A percentile compares a stretch with the other conserved stretches of the same genome.
Conservation (phyloP, 768 basidiomycete genomes). For the Terana coerulea region DNA sequence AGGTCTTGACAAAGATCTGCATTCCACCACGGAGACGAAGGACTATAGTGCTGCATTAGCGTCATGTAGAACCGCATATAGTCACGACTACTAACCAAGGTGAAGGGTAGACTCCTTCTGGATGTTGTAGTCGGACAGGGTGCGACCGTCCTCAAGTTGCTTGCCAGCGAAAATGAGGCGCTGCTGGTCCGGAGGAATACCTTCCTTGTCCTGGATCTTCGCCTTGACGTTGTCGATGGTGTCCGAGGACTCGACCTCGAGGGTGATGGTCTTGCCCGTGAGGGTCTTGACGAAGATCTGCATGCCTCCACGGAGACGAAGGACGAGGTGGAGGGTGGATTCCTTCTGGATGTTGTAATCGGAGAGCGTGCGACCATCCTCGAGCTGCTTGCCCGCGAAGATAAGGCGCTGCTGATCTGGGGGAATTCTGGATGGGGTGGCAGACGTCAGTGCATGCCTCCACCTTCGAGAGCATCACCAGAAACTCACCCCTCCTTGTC, state of each 20-base stretch:
- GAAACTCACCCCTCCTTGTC: conserved; percentile 39
- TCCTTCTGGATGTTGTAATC: conserved; percentile 21
- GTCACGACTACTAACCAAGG: conserved; percentile 31
- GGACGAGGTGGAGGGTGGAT: conserved; percentile 33
- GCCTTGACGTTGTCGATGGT: conserved; percentile 77
- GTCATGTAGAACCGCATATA: not conserved
- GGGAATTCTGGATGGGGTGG: conserved; percentile 11
- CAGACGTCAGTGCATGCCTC: not conserved
- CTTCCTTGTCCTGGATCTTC: conserved; percentile 85
- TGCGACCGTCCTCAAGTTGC: conserved; percentile 92
- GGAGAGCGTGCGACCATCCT: conserved; percentile 19
- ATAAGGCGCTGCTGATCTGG: conserved; percentile 21
- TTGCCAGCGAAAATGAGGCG: conserved; percentile 96
- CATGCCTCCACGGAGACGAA: conserved; percentile 48
- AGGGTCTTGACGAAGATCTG: conserved; percentile 89
- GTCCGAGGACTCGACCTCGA: conserved; percentile 78
- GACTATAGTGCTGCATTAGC: conserved; percentile 6
- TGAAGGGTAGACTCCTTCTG: conserved; percentile 96
- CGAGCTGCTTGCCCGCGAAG: conserved; percentile 21
- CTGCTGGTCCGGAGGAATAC: conserved; percentile 86
- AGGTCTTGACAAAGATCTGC: conserved; percentile 35
- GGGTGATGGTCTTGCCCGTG: conserved; percentile 86
- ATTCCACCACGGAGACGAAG: conserved; percentile 30
- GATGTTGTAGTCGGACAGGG: conserved; percentile 86
- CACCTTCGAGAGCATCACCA: not conserved